Base-by-base conservation (phyloP, 129 eudicot genomes). In the Flaveria bidentis region DNA sequence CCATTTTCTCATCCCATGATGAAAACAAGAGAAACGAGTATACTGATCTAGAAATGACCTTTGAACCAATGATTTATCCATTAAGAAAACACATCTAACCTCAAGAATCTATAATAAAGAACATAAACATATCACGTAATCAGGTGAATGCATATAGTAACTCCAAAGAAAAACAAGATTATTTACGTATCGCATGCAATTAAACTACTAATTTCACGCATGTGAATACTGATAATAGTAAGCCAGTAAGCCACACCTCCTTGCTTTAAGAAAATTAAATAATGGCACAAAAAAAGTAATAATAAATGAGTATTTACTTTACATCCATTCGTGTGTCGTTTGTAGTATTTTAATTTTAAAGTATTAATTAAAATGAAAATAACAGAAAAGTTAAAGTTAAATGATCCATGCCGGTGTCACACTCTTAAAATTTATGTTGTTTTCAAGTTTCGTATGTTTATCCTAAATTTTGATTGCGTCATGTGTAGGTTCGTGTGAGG, bases 1-100 rank as follows among this genome's bases (percentile, higher is more conserved):
- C 42, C 72, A 73, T 71, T 85, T 87, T 75, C 87, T 85, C 76
- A 73, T 70, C 67, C 78, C 89, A 76, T 86, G 69, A 71, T 71
- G 86, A 70, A 91, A 80, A 85, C 97, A 88, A 77, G 90, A 91
- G 47, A 85, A 78, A 46, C 79, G 50, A 62, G 81, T 81, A 46
- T 69, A 69, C 73, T 80, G 81, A 76, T 83, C 82, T n/a, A 74
- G 74, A 57, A 84, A 77, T 44, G 78, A 78, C 71, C 77, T 62
- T 47, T 47, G 81, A 12, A 50, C 47, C 46, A 58, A 67, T 1
- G 78, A 72, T 64, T 83, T 90, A 28, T 83, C 86, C 51, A 72
- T 64, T 64, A 67, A 69, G 26, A 83, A 62, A 78, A 76, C 74
- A 62, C 75, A 61, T 66, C 82, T 79, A 86, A 79, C 82, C 86